Conservation (phyloP, 2,329 filamentous ascomycete genomes). For the Diaporthe sp. region DNA sequence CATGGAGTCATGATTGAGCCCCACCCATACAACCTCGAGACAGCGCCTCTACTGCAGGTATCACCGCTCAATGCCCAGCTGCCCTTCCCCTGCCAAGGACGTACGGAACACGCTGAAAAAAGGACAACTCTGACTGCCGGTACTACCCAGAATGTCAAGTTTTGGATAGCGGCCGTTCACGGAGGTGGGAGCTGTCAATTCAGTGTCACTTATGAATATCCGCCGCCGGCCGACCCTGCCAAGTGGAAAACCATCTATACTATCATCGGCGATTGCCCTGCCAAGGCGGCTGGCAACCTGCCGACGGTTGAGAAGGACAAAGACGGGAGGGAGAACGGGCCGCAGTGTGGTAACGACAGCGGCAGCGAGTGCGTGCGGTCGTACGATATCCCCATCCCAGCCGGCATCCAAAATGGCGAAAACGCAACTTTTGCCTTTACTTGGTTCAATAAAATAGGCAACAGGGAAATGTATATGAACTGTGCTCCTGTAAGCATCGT, state of each 20-base stretch:
- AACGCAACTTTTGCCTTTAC: conserved; percentile 72
- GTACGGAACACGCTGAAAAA: neutral
- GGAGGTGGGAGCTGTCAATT: neutral
- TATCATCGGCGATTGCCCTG: neutral
- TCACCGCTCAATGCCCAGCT: neutral
- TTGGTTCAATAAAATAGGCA: conserved; percentile 72
- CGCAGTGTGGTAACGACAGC: neutral
- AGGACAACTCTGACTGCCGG: conserved; percentile 7
- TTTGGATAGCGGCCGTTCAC: neutral
- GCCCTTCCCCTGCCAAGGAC: conserved; percentile 1
- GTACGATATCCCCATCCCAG: neutral
- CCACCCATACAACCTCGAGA: conserved; percentile 11
- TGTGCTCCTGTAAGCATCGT: conserved; percentile 70
- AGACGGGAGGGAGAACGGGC: neutral
- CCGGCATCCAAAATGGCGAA: neutral
- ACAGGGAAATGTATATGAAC: conserved; percentile 78
- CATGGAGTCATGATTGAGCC: conserved; percentile 22
- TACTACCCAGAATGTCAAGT: neutral
- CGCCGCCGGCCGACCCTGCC: conserved; percentile 1
- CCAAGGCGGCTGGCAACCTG: neutral
- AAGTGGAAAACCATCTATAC: conserved; percentile 4
- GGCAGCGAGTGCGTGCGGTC: conserved; percentile 1
- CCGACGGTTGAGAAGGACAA: neutral
- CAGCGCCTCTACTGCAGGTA: neutral
- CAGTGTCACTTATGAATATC: conserved; percentile 4